Percentiles rank a stretch among this genome's conserved stretches.
These are phyloP conservation scores for Ceratocystis alfenasii DNA, from an alignment of 2,329 filamentous ascomycete species.

Conservation along the genomic window DNA sequence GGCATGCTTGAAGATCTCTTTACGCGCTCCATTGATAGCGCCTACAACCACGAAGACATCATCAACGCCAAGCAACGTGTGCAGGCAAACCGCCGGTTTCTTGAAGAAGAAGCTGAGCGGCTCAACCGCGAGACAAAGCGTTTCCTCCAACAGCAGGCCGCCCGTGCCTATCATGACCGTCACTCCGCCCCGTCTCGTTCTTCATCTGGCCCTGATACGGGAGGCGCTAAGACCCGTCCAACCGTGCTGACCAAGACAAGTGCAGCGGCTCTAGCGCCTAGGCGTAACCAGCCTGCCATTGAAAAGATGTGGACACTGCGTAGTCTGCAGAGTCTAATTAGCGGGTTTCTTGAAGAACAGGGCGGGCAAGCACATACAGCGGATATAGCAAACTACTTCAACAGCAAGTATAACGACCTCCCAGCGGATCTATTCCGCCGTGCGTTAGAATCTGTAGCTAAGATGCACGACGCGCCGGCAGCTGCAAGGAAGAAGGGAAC, in stretches of 20 bases:
- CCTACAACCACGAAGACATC: slow-evolving; percentile 85
- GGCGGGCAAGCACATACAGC: slow-evolving; percentile 58
- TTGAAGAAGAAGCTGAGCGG: slow-evolving; percentile 51
- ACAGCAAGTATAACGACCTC: slow-evolving; percentile 20
- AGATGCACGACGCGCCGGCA: slow-evolving; percentile 43
- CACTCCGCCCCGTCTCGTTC: slow-evolving; percentile 57
- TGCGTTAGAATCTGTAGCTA: slow-evolving; percentile 65
- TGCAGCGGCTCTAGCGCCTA: slow-evolving; percentile 26
- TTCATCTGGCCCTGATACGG: slow-evolving; percentile 40
- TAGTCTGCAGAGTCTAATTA: slow-evolving; percentile 16
- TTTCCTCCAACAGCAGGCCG: slow-evolving; percentile 36
- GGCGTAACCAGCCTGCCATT: slow-evolving; percentile 34
- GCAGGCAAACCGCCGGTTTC: slow-evolving; percentile 62
- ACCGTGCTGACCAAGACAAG: slow-evolving; percentile 31
- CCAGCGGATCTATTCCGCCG: slow-evolving; percentile 49
- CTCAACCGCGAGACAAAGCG: slow-evolving; percentile 21
- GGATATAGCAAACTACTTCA: slow-evolving; percentile 32
- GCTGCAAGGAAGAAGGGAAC: slow-evolving; percentile 38
- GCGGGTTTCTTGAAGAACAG: slow-evolving; percentile 61
- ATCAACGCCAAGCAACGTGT: slow-evolving; percentile 62
- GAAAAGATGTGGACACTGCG: slow-evolving; percentile 20
- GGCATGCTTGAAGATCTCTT: slow-evolving; percentile 85
- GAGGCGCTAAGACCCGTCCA: slow-evolving; percentile 50
- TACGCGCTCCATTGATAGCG: slow-evolving; percentile 75
- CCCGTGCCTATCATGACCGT: slow-evolving; percentile 42